phyloP scores from a whole-genome alignment of 345 rosid species.

The Jatropha curcas region DNA sequence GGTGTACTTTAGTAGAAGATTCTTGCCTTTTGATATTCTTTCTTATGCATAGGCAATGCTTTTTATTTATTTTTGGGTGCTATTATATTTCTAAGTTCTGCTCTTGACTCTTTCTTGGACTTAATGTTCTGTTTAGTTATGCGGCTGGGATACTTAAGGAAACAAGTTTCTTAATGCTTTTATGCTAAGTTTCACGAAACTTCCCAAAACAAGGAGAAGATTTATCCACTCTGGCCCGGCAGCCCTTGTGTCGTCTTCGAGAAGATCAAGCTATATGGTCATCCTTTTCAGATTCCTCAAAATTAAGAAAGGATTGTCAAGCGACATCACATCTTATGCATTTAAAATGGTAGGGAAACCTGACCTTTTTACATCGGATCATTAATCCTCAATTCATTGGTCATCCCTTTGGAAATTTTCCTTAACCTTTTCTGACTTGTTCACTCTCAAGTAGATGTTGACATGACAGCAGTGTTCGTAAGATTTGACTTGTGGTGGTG shows the following conservation, averaged over 20 bases:
- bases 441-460: constrained; percentile 53
- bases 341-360: constrained; percentile 25
- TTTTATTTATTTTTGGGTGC: not conserved
- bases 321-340: constrained; percentile 16
- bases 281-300: constrained; percentile 31
- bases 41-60: not conserved
- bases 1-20: not conserved
- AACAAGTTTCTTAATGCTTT: constrained; percentile 55
- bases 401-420: constrained; percentile 7
- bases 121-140: constrained; percentile 42
- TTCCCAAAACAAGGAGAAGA: constrained; percentile 53
- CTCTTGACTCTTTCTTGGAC: constrained; percentile 17
- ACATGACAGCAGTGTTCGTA: constrained; percentile 31
- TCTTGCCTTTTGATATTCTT: not conserved
- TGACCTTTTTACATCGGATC: constrained; percentile 10
- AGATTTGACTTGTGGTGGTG: constrained; percentile 35
- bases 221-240: constrained; percentile 64
- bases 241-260: constrained; percentile 64
- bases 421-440: constrained; percentile 22
- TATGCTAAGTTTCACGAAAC: constrained; percentile 57
- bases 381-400: constrained; percentile 5
- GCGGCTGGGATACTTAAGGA: constrained; percentile 63
- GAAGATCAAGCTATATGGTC: constrained; percentile 62
- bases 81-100: not conserved
- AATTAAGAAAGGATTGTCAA: constrained; percentile 21